Percentiles rank a stretch among this genome's conserved stretches.
Conservation (phyloP, 345 rosid genomes). For the Lepidium sativum region DNA sequence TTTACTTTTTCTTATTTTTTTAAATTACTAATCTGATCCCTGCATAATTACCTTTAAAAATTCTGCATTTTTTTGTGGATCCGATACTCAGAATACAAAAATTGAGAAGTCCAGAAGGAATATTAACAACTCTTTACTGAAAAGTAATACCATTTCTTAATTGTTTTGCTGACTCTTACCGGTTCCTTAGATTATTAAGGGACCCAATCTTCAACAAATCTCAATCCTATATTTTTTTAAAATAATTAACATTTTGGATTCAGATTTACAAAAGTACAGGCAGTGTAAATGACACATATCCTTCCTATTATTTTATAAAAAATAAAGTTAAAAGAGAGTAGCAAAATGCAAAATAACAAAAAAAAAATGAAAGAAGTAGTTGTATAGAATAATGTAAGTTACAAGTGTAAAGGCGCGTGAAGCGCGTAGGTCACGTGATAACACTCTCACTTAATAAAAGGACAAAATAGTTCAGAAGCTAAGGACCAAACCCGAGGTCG, state of each 20-base stretch:
- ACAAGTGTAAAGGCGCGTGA: conserved; percentile 33
- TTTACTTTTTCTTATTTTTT: conserved; percentile 3
- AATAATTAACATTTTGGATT: not conserved
- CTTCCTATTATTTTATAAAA: not conserved
- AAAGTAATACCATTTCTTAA: conserved; percentile 8
- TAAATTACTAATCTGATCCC: conserved; percentile 1
- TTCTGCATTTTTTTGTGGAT: conserved; percentile 26
- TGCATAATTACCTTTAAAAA: conserved; percentile 27
- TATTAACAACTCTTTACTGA: conserved; percentile 20
- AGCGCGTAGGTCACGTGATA: conserved; percentile 31
- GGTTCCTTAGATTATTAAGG: conserved; percentile 4
- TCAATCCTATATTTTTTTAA: not conserved
- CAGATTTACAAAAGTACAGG: not conserved
- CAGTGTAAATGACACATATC: not conserved
- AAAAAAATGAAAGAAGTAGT: not conserved
- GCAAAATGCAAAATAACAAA: conserved; percentile 17
- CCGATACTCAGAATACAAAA: conserved; percentile 27
- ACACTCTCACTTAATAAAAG: conserved; percentile 11
- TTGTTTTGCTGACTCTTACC: no score
- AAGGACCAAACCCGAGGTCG: conserved; percentile 31
- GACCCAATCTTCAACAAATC: conserved; percentile 7
- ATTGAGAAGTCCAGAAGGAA: conserved; percentile 22
- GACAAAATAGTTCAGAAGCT: conserved; percentile 26
- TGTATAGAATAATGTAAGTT: no score
- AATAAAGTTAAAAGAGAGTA: not conserved